Evolutionary conservation across 2,329 filamentous ascomycete species (phyloP).

Genomic region (Xylaria sp.): DNA sequence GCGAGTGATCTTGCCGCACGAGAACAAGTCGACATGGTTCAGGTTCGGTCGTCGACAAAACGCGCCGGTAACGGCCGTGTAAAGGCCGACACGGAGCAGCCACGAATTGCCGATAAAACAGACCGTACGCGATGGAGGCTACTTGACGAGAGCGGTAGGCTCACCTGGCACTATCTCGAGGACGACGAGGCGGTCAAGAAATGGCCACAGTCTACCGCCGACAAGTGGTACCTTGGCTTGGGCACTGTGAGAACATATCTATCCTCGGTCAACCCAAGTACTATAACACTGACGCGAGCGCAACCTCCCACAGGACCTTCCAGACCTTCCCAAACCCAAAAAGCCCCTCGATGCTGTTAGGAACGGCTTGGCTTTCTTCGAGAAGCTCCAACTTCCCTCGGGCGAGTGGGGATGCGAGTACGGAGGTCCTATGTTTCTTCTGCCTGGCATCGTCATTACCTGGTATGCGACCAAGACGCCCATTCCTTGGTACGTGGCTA

Average conservation of each 20-base stretch:
- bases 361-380: conserved; percentile 90
- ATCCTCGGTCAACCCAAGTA: background rate
- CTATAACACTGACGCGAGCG: conserved; percentile 22
- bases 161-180: conserved; percentile 93
- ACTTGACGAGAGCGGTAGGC: conserved; percentile 81
- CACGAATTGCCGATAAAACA: conserved; percentile 68
- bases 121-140: conserved; percentile 88
- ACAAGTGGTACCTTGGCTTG: conserved; percentile 87
- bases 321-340: conserved; percentile 74
- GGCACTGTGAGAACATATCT: conserved; percentile 69
- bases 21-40: conserved; percentile 30
- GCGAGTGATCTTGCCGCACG: background rate
- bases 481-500: conserved; percentile 80
- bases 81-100: conserved; percentile 54
- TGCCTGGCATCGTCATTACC: conserved; percentile 84
- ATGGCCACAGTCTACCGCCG: conserved; percentile 90
- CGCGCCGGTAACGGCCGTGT: conserved; percentile 53
- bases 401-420: conserved; percentile 99
- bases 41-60: conserved; percentile 51
- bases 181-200: conserved; percentile 74
- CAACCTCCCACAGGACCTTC: conserved; percentile 69
- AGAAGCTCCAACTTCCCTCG: conserved; percentile 84
- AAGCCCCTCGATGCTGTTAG: conserved; percentile 79
- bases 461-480: conserved; percentile 92
- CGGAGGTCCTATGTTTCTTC: conserved; percentile 94